Evolutionary conservation across 2,329 filamentous ascomycete species (phyloP), one percentile per base, ranked within the genome.

Genomic region (Aureobasidium leucospermi): DNA sequence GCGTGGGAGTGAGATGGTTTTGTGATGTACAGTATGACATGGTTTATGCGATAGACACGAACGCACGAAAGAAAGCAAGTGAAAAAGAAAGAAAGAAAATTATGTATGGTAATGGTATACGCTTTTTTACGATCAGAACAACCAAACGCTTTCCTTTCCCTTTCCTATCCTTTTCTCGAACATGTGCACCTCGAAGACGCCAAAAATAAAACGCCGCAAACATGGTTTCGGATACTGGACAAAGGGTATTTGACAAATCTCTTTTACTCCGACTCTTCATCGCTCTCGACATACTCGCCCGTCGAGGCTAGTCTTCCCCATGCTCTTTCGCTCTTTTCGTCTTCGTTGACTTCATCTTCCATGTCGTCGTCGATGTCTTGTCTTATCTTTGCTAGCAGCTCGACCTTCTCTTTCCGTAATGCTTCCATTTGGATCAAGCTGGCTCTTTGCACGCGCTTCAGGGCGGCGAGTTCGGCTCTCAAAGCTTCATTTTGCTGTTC

Each of bases 391-490:
- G 66, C 60, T 42, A 71, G 51, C 32, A 75, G 66, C 38, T 66
- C 71, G 42, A 73, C 71, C 38, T 70, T 72, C 63, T 79, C 75
- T 46, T 74, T 69, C 45, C 72, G 71, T 56, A 79, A 51, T 60
- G 74, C 72, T 13, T 73, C 73, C 29, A 79, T 67, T 60, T 78
- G 76, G 23, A 73, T 68, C 56, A 79, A 75, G 5, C 74, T 76
- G 36, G 73, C 73, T 60, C 71, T 75, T 64, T 79, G 76, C 32
- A 79, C 69, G 42, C 75, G 69, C 62, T 77, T 72, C 32, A 79
- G 65, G 5, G 74, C 73, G 19, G 73, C 75, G 15, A 79, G 58
- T 60, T 79, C 63, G 59, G 73, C 69, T 13, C 70, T 70, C 15
- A 72, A 61, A 9, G 61, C 63, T 10, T 63, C 62, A 46, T 71